Conservation (phyloP, 202 grass and related monocot genomes). For the Hordeum pubiflorum region DNA sequence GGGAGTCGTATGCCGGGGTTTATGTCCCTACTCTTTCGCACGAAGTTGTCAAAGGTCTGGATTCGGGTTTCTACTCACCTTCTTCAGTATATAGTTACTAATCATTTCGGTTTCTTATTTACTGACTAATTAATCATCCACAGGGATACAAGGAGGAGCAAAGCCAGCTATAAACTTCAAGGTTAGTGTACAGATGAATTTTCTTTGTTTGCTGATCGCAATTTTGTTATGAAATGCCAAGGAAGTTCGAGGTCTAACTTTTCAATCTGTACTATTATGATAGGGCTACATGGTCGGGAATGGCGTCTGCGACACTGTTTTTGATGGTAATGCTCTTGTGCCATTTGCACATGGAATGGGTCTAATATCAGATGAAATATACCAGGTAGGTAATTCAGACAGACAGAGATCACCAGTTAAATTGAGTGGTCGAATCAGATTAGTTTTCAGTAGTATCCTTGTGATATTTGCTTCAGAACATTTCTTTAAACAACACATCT, state of each 20-base stretch:
- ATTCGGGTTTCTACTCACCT: background rate
- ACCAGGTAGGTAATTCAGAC: constrained; percentile 38
- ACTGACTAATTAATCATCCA: constrained; percentile 15
- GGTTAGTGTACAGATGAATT: constrained; percentile 38
- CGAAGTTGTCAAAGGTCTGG: constrained; percentile 77
- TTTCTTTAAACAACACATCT: constrained; percentile 4
- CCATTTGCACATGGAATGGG: constrained; percentile 94
- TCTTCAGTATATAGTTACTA: constrained; percentile 9
- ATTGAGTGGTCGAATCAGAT: background rate
- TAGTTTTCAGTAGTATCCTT: background rate
- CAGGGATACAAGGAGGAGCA: constrained; percentile 59
- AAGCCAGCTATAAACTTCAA: constrained; percentile 81
- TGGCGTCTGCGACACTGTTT: constrained; percentile 67
- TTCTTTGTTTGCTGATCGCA: background rate
- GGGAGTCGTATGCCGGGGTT: constrained; percentile 92
- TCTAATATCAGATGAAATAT: constrained; percentile 74
- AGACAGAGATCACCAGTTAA: background rate
- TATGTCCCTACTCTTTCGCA: constrained; percentile 91
- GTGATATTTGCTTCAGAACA: background rate
- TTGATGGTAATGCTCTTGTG: constrained; percentile 94
- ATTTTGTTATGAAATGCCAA: background rate
- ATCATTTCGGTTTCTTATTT: background rate
- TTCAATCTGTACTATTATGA: background rate
- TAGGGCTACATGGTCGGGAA: constrained; percentile 98
- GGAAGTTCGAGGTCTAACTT: background rate